Evolutionary conservation across 148 eudicot species (phyloP), one percentile per base, ranked within the genome.

Genomic region (Diospyros lotus): DNA sequence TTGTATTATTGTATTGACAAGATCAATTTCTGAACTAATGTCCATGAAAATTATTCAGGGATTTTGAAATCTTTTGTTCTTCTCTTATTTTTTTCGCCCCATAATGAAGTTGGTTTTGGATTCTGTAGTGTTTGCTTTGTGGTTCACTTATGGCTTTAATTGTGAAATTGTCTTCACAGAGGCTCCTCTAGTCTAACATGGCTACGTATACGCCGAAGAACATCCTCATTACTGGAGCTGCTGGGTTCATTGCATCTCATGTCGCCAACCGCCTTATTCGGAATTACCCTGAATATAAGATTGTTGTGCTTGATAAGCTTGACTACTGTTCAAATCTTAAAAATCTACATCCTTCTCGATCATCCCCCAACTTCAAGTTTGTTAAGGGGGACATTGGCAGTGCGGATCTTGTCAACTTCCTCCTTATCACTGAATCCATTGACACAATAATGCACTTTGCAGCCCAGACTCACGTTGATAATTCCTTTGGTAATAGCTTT

Each of bases 371-470:
- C 71, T 84, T 88, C 78, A 88, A 88, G 83, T 88, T 89, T 76
- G 92, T 89, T 10, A 84, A 83, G 84, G 92, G 92, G 38, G 92
- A 89, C 76, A 89, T 89, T 28, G 92, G 77, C 9, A 89, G 92
- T 63, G 88, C 88, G 58, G 91, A 87, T 77, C 91, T 87, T 12
- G 91, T 87, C 75, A 87, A 87, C 82, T 87, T 80, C 73, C 87
- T 89, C 51, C 86, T 89, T 65, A 80, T 89, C 74, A 83, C 92
- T 17, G 92, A 89, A 75, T 75, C 82, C 39, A 89, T 89, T 18
- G 92, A 89, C 79, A 89, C 92, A 8, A 89, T 89, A 44, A 87
- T 87, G 90, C 88, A 87, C 81, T 87, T 87, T 83, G 88, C 90
- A 17, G 90, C 90, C 41, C 90, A 87, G 76, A 87, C 90, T 18